Evolutionary conservation across 345 rosid species (phyloP), one percentile per base, ranked within the genome.

Genomic region (Eucalyptus sp.): DNA sequence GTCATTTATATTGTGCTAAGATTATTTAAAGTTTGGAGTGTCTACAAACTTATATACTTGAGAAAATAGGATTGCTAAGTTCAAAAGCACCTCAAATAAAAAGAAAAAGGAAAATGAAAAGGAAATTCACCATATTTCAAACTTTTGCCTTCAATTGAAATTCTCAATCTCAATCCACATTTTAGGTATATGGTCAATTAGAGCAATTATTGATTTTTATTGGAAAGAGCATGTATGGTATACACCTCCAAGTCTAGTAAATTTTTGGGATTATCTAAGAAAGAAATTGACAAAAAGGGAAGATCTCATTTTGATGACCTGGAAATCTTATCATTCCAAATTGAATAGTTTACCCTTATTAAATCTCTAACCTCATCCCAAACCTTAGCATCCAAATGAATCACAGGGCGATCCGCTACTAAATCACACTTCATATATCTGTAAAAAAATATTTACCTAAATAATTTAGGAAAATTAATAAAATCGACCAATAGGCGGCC

Each of bases 401-500:
- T 71, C 46, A 5, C 13, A 18, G 27, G 25, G 0, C 2, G 0
- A 60, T 60, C 4, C 2, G 4, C 7, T 12, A 60, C 3, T 60
- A 12, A 60, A 60, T 60, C 31, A 27, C 0, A 5, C 14, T 60
- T 60, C 3, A 60, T 60, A 27, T 2, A 60, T 60, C 0, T 27
- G 0, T 27, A 60, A 7, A 60, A 27, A 60, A 2, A 27, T 5
- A 60, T 12, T 12, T 60, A 60, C 2, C 1, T 4, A 60, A 0
- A 60, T 11, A 60, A 27, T 60, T 60, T 12, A 13, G 13, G 11
- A 5, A 68, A 31, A 33, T 68, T 68, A 68, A 20, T 10, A 12
- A 17, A 33, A 68, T 33, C 5, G 1, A 68, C 2, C 7, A 18
- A 10, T 2, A 9, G 43, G 4, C 0, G 0, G 11, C 11, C 7